These are phyloP conservation scores for Suillus hirtellus DNA, from an alignment of 768 basidiomycete genomes.

Conservation along the genomic window DNA sequence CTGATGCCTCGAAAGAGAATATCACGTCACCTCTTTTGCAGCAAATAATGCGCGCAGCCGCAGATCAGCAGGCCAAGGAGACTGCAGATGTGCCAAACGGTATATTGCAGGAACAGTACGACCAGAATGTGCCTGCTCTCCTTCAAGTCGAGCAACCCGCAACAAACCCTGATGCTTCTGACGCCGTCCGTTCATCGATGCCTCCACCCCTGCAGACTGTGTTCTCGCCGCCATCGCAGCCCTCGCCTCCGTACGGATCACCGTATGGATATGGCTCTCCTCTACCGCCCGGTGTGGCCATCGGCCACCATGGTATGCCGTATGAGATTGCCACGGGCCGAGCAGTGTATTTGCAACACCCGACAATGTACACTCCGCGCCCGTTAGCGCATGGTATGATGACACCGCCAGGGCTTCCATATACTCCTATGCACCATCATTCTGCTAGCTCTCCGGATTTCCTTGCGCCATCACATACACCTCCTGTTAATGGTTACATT, in stretches of 20 bases:
- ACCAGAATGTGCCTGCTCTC: slow-evolving; percentile 25
- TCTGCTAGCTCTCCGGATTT: slow-evolving; percentile 65
- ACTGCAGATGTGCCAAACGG: slow-evolving; percentile 17
- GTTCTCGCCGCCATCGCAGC: slow-evolving; percentile 39
- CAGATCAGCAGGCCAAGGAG: slow-evolving; percentile 15
- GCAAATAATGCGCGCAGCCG: slow-evolving; percentile 11
- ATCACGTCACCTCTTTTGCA: slow-evolving; percentile 13
- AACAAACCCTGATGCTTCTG: slow-evolving; percentile 25
- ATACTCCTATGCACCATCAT: slow-evolving; percentile 62
- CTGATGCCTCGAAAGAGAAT: slow-evolving; percentile 11
- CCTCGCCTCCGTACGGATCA: slow-evolving; percentile 65
- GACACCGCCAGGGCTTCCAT: slow-evolving; percentile 48
- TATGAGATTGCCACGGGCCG: slow-evolving; percentile 84
- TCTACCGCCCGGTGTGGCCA: slow-evolving; percentile 69
- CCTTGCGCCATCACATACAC: slow-evolving; percentile 57
- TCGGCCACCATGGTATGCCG: slow-evolving; percentile 76
- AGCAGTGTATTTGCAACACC: slow-evolving; percentile 67
- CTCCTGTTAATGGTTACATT: slow-evolving; percentile 61
- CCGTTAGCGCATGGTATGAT: slow-evolving; percentile 60
- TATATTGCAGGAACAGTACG: slow-evolving; percentile 31
- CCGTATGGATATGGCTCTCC: slow-evolving; percentile 60
- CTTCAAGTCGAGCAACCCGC: slow-evolving; percentile 28
- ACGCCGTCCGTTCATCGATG: slow-evolving; percentile 35
- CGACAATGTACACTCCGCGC: slow-evolving; percentile 67
- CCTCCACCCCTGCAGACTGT: slow-evolving; percentile 46